These are phyloP conservation scores for Chaetomium olivaceum DNA, from an alignment of 2,329 filamentous ascomycete genomes.

Conservation along the genomic window DNA sequence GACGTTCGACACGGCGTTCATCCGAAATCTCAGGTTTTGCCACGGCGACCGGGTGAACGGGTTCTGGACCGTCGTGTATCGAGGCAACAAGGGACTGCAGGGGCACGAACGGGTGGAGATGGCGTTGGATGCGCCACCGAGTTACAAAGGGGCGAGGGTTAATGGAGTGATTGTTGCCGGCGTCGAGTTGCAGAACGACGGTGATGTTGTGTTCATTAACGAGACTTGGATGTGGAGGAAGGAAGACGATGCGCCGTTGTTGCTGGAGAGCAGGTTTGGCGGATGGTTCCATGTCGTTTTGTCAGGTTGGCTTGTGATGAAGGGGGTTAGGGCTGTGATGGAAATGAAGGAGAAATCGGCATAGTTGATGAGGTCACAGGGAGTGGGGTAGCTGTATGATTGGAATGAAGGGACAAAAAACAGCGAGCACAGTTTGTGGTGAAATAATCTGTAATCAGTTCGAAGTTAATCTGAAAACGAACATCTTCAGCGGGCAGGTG, in stretches of 20 bases:
- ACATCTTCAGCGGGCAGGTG: too few species aligned
- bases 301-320: constrained; percentile 16
- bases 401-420: too few species aligned
- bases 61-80: constrained; percentile 36
- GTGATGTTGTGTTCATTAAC: constrained; percentile 38
- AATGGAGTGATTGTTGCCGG: constrained; percentile 35
- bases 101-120: constrained; percentile 37
- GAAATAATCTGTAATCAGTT: too few species aligned
- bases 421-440: too few species aligned
- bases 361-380: too few species aligned
- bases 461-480: too few species aligned
- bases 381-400: too few species aligned
- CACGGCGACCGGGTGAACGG: constrained; percentile 39
- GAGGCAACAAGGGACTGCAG: constrained; percentile 18
- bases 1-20: constrained; percentile 34
- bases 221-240: constrained; percentile 45
- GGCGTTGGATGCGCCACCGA: constrained; percentile 32
- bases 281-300: constrained; percentile 36
- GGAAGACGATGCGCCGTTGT: constrained; percentile 33
- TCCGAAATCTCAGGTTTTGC: constrained; percentile 32
- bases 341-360: background rate
- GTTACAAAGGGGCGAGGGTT: constrained; percentile 32
- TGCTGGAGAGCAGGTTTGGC: constrained; percentile 37
- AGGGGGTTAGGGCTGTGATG: constrained; percentile 9
- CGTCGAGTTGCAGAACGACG: constrained; percentile 23